A percentile compares a stretch with the other conserved stretches of the same genome.
These are phyloP conservation scores for Pseudonectria foliicola DNA, from an alignment of 2,329 filamentous ascomycete genomes.

Conservation along the genomic window DNA sequence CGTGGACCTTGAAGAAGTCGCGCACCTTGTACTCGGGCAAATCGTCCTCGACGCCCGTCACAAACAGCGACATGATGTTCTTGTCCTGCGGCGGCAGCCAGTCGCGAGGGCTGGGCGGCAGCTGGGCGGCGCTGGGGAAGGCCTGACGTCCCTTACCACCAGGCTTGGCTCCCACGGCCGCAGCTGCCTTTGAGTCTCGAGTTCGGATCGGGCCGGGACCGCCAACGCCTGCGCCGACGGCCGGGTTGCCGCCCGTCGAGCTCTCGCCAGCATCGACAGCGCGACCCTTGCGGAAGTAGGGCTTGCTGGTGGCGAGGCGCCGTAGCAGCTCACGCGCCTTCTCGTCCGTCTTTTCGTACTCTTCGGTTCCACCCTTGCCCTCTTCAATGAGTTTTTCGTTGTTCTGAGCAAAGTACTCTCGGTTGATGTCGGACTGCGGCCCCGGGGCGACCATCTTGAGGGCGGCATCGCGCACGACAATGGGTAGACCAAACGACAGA, in stretches of 20 bases:
- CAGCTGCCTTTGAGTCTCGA: constrained; percentile 51
- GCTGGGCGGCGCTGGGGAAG: constrained; percentile 64
- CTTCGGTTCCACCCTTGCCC: constrained; percentile 75
- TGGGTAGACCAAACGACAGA: constrained; percentile 88
- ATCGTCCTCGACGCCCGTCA: constrained; percentile 94
- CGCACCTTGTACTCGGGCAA: constrained; percentile 87
- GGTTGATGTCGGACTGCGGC: constrained; percentile 84
- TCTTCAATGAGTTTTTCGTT: constrained; percentile 95
- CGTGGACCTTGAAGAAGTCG: constrained; percentile 81
- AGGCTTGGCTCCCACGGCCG: constrained; percentile 41
- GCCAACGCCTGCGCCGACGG: constrained; percentile 49
- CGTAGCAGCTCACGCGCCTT: constrained; percentile 86
- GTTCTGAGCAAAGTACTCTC: constrained; percentile 96
- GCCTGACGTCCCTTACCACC: constrained; percentile 42
- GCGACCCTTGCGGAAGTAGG: constrained; percentile 86
- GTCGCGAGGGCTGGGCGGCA: constrained; percentile 77
- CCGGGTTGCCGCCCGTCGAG: constrained; percentile 38
- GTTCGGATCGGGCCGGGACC: constrained; percentile 74
- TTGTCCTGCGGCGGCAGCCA: constrained; percentile 76
- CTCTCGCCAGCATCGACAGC: constrained; percentile 51
- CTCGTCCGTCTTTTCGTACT: constrained; percentile 94
- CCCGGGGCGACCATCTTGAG: constrained; percentile 97
- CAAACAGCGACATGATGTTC: constrained; percentile 86
- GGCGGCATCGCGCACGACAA: constrained; percentile 90
- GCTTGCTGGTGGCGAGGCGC: constrained; percentile 82